phyloP scores from a whole-genome alignment of 75 land plant species.

The Adiantum capillusveneris region DNA sequence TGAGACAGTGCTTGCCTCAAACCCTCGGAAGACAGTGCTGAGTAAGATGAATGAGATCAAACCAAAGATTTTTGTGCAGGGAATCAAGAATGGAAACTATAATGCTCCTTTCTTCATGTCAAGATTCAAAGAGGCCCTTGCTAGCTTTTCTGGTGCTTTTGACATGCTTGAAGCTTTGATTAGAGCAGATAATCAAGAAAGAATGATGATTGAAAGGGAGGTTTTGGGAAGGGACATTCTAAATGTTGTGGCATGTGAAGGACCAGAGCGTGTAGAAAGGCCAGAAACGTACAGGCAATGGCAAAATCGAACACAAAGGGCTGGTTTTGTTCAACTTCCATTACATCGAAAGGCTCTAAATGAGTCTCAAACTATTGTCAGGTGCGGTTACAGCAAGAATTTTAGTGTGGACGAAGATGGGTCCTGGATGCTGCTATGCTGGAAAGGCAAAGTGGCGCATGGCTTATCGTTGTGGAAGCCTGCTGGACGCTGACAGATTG shows the following conservation, averaged over 20 bases:
- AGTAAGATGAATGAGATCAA: slow-evolving; percentile 50
- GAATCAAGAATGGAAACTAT: slow-evolving; percentile 56
- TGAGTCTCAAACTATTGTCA: slow-evolving; percentile 30
- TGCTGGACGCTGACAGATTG: too few relatives aligned
- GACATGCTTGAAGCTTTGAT: slow-evolving; percentile 56
- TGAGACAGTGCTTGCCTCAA: slow-evolving; percentile 52
- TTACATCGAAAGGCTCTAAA: slow-evolving; percentile 24
- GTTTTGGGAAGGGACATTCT: slow-evolving; percentile 52
- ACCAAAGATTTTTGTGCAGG: slow-evolving; percentile 60
- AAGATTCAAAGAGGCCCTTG: slow-evolving; percentile 67
- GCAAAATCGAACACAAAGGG: slow-evolving; percentile 58
- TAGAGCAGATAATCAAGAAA: slow-evolving; percentile 38
- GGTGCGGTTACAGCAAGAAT: slow-evolving; percentile 40
- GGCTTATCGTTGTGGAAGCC: slow-evolving; percentile 69
- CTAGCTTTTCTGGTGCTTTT: slow-evolving; percentile 50
- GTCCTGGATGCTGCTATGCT: slow-evolving; percentile 67
- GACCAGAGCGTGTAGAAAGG: slow-evolving; percentile 63
- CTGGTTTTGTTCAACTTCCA: slow-evolving; percentile 60
- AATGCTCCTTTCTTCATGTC: slow-evolving; percentile 73
- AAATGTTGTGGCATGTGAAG: slow-evolving; percentile 85
- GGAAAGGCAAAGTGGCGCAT: slow-evolving; percentile 59
- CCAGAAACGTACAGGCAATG: slow-evolving; percentile 89
- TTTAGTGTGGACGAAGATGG: slow-evolving; percentile 63
- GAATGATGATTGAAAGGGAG: slow-evolving; percentile 46
- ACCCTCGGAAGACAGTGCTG: slow-evolving; percentile 60